Percentiles rank a stretch among this genome's conserved stretches.
Conservation (phyloP, 169 alveolate genomes). For the Cryptosporidium bovis region DNA sequence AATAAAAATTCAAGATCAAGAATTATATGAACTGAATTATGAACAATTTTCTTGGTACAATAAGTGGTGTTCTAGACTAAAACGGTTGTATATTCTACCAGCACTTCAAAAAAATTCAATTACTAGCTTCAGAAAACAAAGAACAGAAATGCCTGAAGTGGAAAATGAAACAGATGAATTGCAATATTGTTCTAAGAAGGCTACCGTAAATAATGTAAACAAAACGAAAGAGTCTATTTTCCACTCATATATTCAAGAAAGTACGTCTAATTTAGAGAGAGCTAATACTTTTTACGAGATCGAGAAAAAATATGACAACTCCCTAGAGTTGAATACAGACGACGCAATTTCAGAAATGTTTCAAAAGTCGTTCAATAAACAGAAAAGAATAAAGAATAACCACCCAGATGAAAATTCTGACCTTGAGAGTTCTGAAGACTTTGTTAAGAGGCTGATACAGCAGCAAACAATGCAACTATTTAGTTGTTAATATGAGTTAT, state of each 20-base stretch:
- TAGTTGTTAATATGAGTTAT: not conserved
- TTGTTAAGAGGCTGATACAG: constrained; percentile 37
- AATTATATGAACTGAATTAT: constrained; percentile 1
- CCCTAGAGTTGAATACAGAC: not conserved
- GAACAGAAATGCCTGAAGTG: not conserved
- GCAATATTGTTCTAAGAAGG: not conserved
- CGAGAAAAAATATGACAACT: not conserved
- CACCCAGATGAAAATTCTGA: not conserved
- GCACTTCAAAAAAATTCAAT: too few species aligned
- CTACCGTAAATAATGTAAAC: not conserved
- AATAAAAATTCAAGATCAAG: not conserved
- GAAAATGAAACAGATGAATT: not conserved
- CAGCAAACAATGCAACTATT: constrained; percentile 65
- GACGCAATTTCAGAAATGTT: too few species aligned
- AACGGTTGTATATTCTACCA: too few species aligned
- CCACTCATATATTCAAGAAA: not conserved
- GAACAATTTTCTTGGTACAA: constrained; percentile 23
- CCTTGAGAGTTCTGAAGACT: constrained; percentile 19
- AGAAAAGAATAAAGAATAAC: constrained; percentile 9
- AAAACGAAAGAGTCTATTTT: not conserved
- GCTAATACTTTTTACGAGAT: not conserved
- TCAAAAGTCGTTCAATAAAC: not conserved
- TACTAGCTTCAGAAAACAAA: not conserved
- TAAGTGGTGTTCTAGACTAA: constrained; percentile 11
- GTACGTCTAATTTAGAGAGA: not conserved